Base-by-base conservation (phyloP, 2,329 filamentous ascomycete genomes). In the Eutypella sp. region DNA sequence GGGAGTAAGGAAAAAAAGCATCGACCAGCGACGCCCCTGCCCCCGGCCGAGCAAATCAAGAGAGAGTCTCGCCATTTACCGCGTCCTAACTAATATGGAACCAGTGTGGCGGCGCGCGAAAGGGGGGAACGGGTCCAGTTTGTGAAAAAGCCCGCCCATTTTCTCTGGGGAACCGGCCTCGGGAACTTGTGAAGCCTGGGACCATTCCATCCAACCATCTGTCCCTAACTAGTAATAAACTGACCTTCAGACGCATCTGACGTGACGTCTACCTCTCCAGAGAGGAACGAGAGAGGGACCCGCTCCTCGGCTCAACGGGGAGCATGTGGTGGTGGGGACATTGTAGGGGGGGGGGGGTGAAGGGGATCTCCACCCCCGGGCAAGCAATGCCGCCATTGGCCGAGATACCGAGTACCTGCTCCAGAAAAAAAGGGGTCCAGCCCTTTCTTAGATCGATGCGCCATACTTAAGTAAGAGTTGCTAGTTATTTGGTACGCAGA, bases 361-460 rank as follows among this genome's bases (percentile, higher is more conserved):
- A n/a, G n/a, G n/a, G n/a, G n/a, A n/a, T n/a, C n/a, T n/a, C 47
- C 38, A 43, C 51, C 40, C 47, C 46, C 50, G 36, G 37, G 45
- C 48, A 47, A 50, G 39, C 47, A 54, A 60, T 62, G 61, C 67
- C 65, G 62, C 65, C 63, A 70, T 72, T 72, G 70, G 67, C 67
- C 71, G 66, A 72, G 65, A 66, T 70, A 60, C 72, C 71, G 71
- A 63, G 53, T 15, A 33, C 5, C 13, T 6, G 13, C 29, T n/a
- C 53, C 49, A 53, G 50, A 50, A 42, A 31, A 42, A 67, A 61
- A 48, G 52, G 57, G 44, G 40, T n/a, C 44, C 36, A 19, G 20
- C 25, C 13, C 29, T 33, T 15, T n/a, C 29, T n/a, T n/a, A n/a
- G n/a, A n/a, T n/a, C n/a, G n/a, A n/a, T n/a, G n/a, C n/a, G n/a